Evolutionary conservation across 352 stramenopile species (phyloP), one percentile per base, ranked within the genome.

Genomic region (Pythium sp.): DNA sequence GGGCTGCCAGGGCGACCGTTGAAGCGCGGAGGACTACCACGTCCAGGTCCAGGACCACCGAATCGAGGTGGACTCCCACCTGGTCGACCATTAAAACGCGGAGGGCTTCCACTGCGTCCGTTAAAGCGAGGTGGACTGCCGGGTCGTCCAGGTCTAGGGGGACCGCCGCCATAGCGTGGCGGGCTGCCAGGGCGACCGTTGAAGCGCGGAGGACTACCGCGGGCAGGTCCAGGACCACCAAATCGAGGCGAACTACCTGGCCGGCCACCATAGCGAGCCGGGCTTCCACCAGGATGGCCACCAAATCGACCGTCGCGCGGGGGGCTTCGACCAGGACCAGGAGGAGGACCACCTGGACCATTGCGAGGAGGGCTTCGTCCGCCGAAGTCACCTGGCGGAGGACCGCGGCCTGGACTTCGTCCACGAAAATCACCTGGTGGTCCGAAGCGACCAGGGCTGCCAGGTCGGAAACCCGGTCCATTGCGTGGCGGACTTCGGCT

Each of bases 401-500:
- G 54, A 7, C n/a, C 49, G 1, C 49, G 49, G 4, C 49, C 49
- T 4, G 47, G 47, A 14, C 47, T 55, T 1, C 14, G 51, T 8
- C 51, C 51, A 11, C 51, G 51, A 5, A 58, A 58, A 30, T 78
- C 65, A 65, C 65, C 63, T 58, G 57, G 41, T 47, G 41, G 55
- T 66, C 60, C 54, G 30, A 62, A 62, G 15, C 41, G 54, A 20
- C 43, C 41, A 56, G 54, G 58, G 15, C 54, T 54, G 2, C 32
- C 57, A 15, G 67, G 58, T 74, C 75, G 53, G 46, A 26, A 26
- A 54, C 46, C 46, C 3, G 46, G 41, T n/a, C 41, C 41, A n/a
- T 59, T 59, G 54, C 74, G 70, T 24, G 68, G 61, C 14, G 71
- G 72, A 64, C 77, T 87, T 72, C 75, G 71, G 53, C 75, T 80